Evolutionary conservation across 192 early-diverging fungal genomes (phyloP).

Genomic region (Coemansia sp.): DNA sequence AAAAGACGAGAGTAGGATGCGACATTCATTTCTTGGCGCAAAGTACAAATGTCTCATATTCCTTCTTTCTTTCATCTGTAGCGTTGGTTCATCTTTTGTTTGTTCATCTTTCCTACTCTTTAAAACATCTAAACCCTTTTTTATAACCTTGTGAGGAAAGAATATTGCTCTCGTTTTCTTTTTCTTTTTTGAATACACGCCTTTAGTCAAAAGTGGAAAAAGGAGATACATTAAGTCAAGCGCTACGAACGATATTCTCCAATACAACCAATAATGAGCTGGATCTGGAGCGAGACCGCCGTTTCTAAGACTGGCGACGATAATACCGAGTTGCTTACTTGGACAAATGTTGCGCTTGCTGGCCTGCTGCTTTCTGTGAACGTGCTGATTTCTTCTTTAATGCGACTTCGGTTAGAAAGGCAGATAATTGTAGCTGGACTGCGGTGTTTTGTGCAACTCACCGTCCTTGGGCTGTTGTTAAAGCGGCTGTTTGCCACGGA

Average conservation of each 20-base stretch:
- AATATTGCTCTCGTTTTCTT: too few relatives aligned
- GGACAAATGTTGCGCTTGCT: constrained; percentile 46
- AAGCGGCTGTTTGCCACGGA: constrained; percentile 66
- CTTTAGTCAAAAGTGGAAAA: too few relatives aligned
- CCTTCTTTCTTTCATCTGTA: too few relatives aligned
- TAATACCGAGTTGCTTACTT: constrained; percentile 23
- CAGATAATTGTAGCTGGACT: constrained; percentile 67
- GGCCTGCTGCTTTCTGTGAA: constrained; percentile 35
- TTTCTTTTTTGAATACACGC: too few relatives aligned
- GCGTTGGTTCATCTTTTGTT: too few relatives aligned
- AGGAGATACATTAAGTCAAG: background rate
- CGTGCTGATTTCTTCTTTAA: constrained; percentile 25
- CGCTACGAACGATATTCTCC: background rate
- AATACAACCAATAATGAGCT: background rate
- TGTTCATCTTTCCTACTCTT: too few relatives aligned
- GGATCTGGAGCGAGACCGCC: background rate
- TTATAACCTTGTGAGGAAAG: too few relatives aligned
- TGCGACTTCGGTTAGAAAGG: constrained; percentile 33
- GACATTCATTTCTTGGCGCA: too few relatives aligned
- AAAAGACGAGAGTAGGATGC: too few relatives aligned
- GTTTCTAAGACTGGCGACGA: background rate
- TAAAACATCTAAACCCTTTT: too few relatives aligned
- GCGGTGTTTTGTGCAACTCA: constrained; percentile 78
- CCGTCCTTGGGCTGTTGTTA: constrained; percentile 70
- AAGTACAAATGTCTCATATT: too few relatives aligned